Conservation (phyloP, 257 asterid species). For the Voacanga thouarsii region DNA sequence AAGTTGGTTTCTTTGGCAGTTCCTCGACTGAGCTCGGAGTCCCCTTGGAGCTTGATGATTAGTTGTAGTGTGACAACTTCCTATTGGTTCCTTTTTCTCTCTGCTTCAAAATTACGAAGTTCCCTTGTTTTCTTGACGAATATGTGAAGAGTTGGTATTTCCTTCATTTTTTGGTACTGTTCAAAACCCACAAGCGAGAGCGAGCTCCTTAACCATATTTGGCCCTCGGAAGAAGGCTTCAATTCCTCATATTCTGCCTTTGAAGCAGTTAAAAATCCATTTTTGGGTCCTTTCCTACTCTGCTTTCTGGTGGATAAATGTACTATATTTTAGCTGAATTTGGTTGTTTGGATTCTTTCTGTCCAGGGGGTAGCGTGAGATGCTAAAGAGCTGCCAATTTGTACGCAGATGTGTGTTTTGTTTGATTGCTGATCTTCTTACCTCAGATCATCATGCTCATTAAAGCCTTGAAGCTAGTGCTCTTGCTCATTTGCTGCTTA, state of each 20-base stretch:
- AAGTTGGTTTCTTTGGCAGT: conserved; percentile 16
- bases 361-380: conserved; percentile 6
- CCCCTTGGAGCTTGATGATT: conserved; percentile 20
- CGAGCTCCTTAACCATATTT: not conserved
- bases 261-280: not conserved
- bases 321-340: not conserved
- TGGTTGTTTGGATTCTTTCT: not conserved
- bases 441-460: conserved; percentile 11
- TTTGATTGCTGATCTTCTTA: conserved; percentile 6
- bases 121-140: not conserved
- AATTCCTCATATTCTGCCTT: not conserved
- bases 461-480: conserved; percentile 19
- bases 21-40: conserved; percentile 8
- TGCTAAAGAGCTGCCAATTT: not conserved
- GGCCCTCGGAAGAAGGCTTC: not conserved
- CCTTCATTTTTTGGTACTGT: not conserved
- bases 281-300: not conserved
- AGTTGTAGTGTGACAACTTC: not conserved
- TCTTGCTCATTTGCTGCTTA: conserved; percentile 33
- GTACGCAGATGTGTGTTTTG: conserved; percentile 2
- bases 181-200: not conserved
- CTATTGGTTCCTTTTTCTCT: not conserved
- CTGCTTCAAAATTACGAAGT: not conserved
- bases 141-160: not conserved
- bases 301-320: not conserved